Percentiles rank a stretch among this genome's conserved stretches.
Evolutionary conservation across 257 asterid genomes (phyloP).

Genomic region (Buddleja alternifolia): DNA sequence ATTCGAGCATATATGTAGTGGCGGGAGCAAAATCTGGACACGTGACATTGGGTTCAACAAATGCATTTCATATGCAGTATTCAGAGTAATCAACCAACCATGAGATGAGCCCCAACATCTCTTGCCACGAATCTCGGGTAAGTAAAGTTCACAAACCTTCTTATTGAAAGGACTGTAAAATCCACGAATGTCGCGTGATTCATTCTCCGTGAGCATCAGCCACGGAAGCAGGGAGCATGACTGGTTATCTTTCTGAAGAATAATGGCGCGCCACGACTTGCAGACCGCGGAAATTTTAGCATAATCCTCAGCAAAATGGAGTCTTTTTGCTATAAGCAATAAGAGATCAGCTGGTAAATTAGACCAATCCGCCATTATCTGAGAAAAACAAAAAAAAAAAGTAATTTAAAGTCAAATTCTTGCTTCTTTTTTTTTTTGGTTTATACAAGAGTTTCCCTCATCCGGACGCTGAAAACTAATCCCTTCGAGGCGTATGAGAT

Average conservation of each 20-base stretch:
- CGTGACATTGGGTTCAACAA: constrained; percentile 32
- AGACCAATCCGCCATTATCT: constrained; percentile 33
- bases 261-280: constrained; percentile 33
- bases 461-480: too few relatives aligned
- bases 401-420: too few relatives aligned
- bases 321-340: constrained; percentile 27
- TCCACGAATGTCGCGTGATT: not conserved
- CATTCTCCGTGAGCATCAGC: constrained; percentile 34
- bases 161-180: constrained; percentile 28
- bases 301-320: constrained; percentile 31
- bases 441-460: too few relatives aligned
- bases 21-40: constrained; percentile 29
- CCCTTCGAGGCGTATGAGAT: too few relatives aligned
- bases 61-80: constrained; percentile 26
- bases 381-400: not conserved
- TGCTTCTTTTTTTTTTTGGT: too few relatives aligned
- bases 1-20: constrained; percentile 29
- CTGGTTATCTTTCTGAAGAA: not conserved
- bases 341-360: constrained; percentile 34
- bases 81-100: constrained; percentile 37
- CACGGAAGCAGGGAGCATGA: constrained; percentile 29
- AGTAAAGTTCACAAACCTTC: constrained; percentile 20
- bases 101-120: constrained; percentile 42
- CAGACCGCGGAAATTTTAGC: constrained; percentile 28
- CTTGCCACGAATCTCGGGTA: constrained; percentile 28